Evolutionary conservation across 2,329 filamentous ascomycete genomes (phyloP), one percentile per base, ranked within the genome.

Genomic region (Neonectria neomacrospora): DNA sequence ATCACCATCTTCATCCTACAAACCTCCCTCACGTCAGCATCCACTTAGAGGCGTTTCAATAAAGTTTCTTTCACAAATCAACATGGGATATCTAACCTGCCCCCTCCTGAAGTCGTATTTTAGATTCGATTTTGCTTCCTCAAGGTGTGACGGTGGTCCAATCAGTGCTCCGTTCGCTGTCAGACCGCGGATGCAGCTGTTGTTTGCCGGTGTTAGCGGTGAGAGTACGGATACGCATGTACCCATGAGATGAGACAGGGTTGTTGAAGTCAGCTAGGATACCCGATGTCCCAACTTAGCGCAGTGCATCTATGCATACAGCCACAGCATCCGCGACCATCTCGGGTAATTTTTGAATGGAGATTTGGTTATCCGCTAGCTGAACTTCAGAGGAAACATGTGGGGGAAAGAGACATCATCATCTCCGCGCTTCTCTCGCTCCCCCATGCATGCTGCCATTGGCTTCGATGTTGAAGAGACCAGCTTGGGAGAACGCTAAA

Each of bases 401-500:
- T 59, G 56, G 56, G 56, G 39, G 26, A 59, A 53, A 50, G 34
- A 50, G 23, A 54, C 47, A 26, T 52, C 50, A 52, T 54, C 23
- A 54, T 54, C 28, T 53, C 42, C 51, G 28, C 42, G 45, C n/a
- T 48, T 42, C 53, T 26, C 16, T 34, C 30, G 14, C 45, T 16
- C 58, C 22, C 54, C 59, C 23, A n/a, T n/a, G n/a, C 52, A 30
- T 18, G 58, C 34, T 28, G 23, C 42, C 22, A 67, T 65, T 59
- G 61, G 61, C 34, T 42, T 64, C 20, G 50, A 52, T 62, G 65
- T 63, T 22, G 30, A 51, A 30, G 28, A 52, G 61, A 63, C 58
- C 54, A 41, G 20, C 42, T 18, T 52, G n/a, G 28, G 23, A 52
- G 54, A 52, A 63, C 71, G 67, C 68, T 70, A 73, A 72, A 71